Conservation (phyloP, 768 basidiomycete genomes). For the Auricularia cornea region DNA sequence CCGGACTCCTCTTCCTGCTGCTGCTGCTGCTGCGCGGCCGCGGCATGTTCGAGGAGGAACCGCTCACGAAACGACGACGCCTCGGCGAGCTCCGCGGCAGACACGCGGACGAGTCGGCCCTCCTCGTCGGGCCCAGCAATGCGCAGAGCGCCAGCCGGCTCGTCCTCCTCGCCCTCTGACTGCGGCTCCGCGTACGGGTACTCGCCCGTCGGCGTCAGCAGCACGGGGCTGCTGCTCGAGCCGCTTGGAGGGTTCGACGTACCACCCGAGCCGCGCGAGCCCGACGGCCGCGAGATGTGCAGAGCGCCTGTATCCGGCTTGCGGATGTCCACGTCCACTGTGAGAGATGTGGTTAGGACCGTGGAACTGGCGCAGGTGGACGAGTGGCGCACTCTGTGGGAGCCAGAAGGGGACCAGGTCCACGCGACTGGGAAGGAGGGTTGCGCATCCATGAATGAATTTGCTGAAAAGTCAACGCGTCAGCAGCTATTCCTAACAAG, state of each 20-base stretch:
- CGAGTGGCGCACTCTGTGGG: slow-evolving; percentile 63
- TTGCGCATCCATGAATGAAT: slow-evolving; percentile 96
- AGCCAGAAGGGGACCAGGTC: slow-evolving; percentile 98
- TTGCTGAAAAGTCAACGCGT: slow-evolving; percentile 39
- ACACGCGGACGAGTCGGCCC: slow-evolving; percentile 68
- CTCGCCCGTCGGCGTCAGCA: slow-evolving; percentile 8
- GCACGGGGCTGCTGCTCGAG: slow-evolving; percentile 1
- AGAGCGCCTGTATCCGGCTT: slow-evolving; percentile 81
- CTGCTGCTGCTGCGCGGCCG: slow-evolving; percentile 33
- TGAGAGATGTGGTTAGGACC: too few relatives aligned
- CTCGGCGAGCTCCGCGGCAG: slow-evolving; percentile 64
- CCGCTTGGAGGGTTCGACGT: slow-evolving; percentile 35
- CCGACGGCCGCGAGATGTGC: slow-evolving; percentile 62
- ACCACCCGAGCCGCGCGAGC: slow-evolving; percentile 13
- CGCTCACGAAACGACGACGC: slow-evolving; percentile 77
- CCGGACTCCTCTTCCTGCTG: slow-evolving; percentile 9
- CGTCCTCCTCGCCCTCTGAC: slow-evolving; percentile 93
- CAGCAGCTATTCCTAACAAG: not conserved
- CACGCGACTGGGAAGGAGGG: slow-evolving; percentile 81
- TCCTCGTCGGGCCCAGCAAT: slow-evolving; percentile 64
- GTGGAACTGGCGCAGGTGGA: too few relatives aligned
- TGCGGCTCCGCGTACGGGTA: slow-evolving; percentile 73
- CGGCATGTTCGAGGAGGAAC: slow-evolving; percentile 40
- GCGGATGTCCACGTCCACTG: slow-evolving; percentile 92
- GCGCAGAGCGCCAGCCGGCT: slow-evolving; percentile 52